phyloP scores from a whole-genome alignment of 768 basidiomycete species.

The Fistulinella prunicolor region DNA sequence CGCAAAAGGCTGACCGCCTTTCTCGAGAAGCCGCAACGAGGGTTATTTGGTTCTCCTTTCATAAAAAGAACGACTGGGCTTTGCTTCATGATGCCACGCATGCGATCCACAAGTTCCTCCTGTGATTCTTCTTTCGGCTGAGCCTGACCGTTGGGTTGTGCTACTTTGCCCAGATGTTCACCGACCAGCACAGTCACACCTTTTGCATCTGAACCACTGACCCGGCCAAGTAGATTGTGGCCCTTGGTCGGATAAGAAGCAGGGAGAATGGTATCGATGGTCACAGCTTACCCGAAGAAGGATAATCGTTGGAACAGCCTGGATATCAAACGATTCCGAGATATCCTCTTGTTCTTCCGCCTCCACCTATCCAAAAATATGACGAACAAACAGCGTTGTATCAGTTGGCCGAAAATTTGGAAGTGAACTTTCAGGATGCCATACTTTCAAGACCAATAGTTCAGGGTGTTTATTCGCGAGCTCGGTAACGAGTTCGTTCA shows the following conservation, averaged over 20 bases:
- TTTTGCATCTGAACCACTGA: conserved; percentile 76
- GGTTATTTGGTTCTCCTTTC: conserved; percentile 78
- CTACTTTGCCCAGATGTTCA: conserved; percentile 43
- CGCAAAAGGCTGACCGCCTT: conserved; percentile 67
- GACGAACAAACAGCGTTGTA: background rate
- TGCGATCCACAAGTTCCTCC: conserved; percentile 64
- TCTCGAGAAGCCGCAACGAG: conserved; percentile 83
- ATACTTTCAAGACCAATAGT: conserved; percentile 73
- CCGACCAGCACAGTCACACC: conserved; percentile 59
- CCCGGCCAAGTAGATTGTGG: conserved; percentile 75
- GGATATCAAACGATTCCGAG: conserved; percentile 87
- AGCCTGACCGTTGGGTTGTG: conserved; percentile 2
- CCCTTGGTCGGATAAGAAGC: too few relatives aligned
- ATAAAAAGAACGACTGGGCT: conserved; percentile 82
- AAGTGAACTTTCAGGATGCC: conserved; percentile 10
- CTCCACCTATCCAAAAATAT: conserved; percentile 56
- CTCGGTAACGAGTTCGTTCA: conserved; percentile 77
- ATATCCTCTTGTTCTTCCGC: conserved; percentile 82
- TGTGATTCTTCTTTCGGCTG: conserved; percentile 48
- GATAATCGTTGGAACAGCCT: conserved; percentile 83
- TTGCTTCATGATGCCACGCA: conserved; percentile 73
- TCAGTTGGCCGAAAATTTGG: background rate
- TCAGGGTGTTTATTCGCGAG: conserved; percentile 68
- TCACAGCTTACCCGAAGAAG: conserved; percentile 73
- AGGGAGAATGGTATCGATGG: too few relatives aligned